Base-by-base conservation (phyloP, 2,329 filamentous ascomycete species). In the Aspergillus chevalieri region DNA sequence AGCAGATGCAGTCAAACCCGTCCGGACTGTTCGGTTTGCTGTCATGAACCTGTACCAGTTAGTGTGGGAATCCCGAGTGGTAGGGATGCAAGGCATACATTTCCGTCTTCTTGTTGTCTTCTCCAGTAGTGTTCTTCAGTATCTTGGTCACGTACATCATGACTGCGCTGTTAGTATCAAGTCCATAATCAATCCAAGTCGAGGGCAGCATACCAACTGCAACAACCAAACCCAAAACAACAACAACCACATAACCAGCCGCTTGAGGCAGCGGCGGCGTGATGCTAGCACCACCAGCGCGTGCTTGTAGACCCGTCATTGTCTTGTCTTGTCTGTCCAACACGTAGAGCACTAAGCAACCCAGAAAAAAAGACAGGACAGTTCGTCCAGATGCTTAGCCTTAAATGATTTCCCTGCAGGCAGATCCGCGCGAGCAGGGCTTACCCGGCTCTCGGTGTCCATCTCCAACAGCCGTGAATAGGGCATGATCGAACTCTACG, bases 21-120 rank as follows among this genome's bases (percentile, higher is more conserved):
- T 77, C 1, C 74, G 70, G 0, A 80, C 75, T 7, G 66, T 71
- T 4, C 77, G 71, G 47, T 80, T 79, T 2, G 77, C 77, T 0
- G 74, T 77, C 71, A 79, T 79, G 57, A 79, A 79, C 68, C 69
- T 72, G 44, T 15, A 2, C 15, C 5, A 2, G 12, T 44, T 1
- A 38, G 45, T 22, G 7, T 41, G 17, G 10, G n/a, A 41, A 19
- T 19, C 17, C 38, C 19, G 5, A 10, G 17, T 3, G 3, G 9
- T 12, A 22, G 6, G 21, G 6, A 9, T 10, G 17, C 7, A 12
- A 1, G 8, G 3, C 47, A 15, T 60, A 70, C 75, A 78, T 80
- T 58, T 80, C 78, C 0, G 75, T 78, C 17, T 74, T 78, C 19
- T 68, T 67, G 47, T 78, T 79, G 44, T 79, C 76, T 52, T 80